Percentiles rank a stretch among this genome's conserved stretches.
phyloP scores from a whole-genome alignment of 306 rosid species.

The Acacia melanoxylon region DNA sequence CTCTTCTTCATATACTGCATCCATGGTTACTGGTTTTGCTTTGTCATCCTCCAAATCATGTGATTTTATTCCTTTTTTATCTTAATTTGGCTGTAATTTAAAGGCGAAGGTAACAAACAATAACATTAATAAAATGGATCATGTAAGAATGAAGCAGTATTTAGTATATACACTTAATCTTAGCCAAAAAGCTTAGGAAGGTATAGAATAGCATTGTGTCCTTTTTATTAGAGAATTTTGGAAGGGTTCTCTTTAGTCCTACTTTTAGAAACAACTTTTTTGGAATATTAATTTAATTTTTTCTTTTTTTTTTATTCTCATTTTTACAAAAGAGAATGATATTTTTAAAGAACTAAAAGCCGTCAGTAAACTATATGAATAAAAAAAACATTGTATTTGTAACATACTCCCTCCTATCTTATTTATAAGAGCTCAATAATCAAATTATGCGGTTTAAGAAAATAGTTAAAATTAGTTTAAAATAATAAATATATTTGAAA shows the following conservation, averaged over 20 bases:
- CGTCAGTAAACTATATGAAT: too few relatives aligned
- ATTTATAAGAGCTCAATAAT: too few relatives aligned
- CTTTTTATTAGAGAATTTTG: not conserved
- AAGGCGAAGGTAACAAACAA: not conserved
- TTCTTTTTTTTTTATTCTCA: too few relatives aligned
- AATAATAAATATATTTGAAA: too few relatives aligned
- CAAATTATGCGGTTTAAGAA: too few relatives aligned
- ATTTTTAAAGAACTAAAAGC: too few relatives aligned
- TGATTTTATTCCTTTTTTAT: not conserved
- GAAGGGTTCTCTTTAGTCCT: not conserved
- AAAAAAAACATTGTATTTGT: not conserved
- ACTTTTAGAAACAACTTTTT: not conserved
- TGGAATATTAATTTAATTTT: too few relatives aligned
- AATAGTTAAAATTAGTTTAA: too few relatives aligned
- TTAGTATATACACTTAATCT: not conserved
- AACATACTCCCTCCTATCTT: too few relatives aligned
- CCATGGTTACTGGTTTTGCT: not conserved
- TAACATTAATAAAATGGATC: not conserved
- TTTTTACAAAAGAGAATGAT: not conserved
- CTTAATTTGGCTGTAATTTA: not conserved
- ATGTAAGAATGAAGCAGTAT: not conserved
- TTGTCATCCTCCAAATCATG: not conserved
- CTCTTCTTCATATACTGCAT: conserved; percentile 9
- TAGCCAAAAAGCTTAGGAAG: not conserved
- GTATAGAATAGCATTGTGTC: not conserved